Percentiles rank a stretch among this genome's conserved stretches.
Conservation (phyloP, 2,329 filamentous ascomycete genomes). For the Escovopsis sp. region DNA sequence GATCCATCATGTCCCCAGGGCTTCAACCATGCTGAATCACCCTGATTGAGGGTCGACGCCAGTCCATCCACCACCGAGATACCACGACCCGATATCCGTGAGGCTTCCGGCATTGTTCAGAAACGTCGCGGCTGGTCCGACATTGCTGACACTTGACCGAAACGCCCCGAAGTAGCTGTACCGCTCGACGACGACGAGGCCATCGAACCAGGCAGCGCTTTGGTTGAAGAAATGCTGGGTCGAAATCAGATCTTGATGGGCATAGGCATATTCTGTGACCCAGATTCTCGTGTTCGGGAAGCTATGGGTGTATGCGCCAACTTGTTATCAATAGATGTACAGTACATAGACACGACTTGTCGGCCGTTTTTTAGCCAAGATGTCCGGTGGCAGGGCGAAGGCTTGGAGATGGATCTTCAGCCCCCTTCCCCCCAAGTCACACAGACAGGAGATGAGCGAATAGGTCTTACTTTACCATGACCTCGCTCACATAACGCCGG, state of each 20-base stretch:
- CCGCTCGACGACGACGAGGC: slow-evolving; percentile 38
- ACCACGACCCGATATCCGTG: slow-evolving; percentile 65
- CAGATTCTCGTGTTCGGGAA: slow-evolving; percentile 52
- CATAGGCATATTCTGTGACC: slow-evolving; percentile 63
- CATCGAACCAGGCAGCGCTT: slow-evolving; percentile 51
- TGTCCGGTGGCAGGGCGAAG: not conserved
- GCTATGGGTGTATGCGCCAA: slow-evolving; percentile 15
- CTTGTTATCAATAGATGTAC: no score
- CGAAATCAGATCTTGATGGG: slow-evolving; percentile 38
- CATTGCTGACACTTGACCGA: slow-evolving; percentile 52
- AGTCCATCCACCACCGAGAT: slow-evolving; percentile 42
- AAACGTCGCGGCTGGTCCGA: slow-evolving; percentile 59
- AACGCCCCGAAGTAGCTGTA: slow-evolving; percentile 71
- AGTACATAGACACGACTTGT: not conserved
- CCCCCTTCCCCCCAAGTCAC: not conserved
- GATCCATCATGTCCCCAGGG: not conserved
- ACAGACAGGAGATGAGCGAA: not conserved
- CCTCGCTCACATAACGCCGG: slow-evolving; percentile 47
- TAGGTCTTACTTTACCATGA: slow-evolving; percentile 6
- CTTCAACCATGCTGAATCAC: not conserved
- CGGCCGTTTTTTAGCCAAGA: no score
- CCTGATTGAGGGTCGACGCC: slow-evolving; percentile 23
- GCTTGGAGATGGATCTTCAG: not conserved
- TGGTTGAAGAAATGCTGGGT: slow-evolving; percentile 56
- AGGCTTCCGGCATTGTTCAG: slow-evolving; percentile 51